Percentiles rank a stretch among this genome's conserved stretches.
Conservation (phyloP, 805 yeast species). For the Ascoidea rubescens region DNA sequence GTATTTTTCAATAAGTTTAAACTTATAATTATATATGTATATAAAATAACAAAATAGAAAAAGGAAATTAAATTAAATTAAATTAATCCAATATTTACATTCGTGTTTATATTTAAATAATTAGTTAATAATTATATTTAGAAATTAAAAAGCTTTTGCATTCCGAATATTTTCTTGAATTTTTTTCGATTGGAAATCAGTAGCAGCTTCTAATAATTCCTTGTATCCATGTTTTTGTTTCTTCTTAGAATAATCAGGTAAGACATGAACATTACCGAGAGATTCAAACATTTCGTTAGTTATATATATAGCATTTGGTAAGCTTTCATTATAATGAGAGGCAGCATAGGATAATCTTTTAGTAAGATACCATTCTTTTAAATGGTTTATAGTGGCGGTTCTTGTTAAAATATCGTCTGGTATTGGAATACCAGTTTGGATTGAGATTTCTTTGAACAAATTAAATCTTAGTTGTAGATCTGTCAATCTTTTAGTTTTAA, state of each 20-base stretch:
- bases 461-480: conserved; percentile 6
- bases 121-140: no score
- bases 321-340: conserved; percentile 4
- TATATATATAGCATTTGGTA: conserved; percentile 8
- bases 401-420: conserved; percentile 8
- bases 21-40: no score
- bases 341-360: conserved; percentile 1
- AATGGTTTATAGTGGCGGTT: conserved; percentile 1
- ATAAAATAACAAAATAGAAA: neutral
- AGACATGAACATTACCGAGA: conserved; percentile 9
- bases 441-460: conserved; percentile 7
- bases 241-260: conserved; percentile 1
- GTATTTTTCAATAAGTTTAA: neutral
- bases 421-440: conserved; percentile 4
- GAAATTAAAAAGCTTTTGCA: no score
- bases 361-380: conserved; percentile 3
- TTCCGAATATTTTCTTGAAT: neutral
- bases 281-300: conserved; percentile 4
- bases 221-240: conserved; percentile 4
- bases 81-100: no score
- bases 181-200: neutral
- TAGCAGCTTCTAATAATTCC: conserved; percentile 4
- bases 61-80: no score
- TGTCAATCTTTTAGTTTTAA: neutral
- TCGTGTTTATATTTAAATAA: no score